These are phyloP conservation scores for Hypoxylon sp. DNA, from an alignment of 2,329 filamentous ascomycete species.

Conservation along the genomic window DNA sequence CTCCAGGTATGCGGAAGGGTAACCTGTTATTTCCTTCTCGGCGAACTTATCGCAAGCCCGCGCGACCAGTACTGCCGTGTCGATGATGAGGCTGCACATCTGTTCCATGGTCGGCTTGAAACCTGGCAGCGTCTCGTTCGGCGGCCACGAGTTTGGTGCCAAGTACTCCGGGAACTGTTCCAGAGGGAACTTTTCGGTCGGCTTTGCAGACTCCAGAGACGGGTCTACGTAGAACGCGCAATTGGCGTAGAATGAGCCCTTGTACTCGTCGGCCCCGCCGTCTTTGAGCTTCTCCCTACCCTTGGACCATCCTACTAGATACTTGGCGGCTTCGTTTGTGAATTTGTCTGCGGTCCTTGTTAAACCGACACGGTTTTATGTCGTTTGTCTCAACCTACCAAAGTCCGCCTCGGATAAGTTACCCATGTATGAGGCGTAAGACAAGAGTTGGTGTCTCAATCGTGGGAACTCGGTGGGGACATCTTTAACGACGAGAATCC, in stretches of 20 bases:
- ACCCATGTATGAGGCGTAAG: conserved; percentile 89
- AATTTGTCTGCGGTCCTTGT: conserved; percentile 57
- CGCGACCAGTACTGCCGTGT: conserved; percentile 88
- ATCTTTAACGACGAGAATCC: conserved; percentile 93
- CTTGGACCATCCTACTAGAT: conserved; percentile 80
- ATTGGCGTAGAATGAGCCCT: conserved; percentile 87
- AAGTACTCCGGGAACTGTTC: conserved; percentile 87
- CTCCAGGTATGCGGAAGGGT: conserved; percentile 83
- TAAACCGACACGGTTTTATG: conserved; percentile 1
- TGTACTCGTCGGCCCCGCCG: conserved; percentile 81
- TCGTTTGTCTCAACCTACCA: conserved; percentile 60
- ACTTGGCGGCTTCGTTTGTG: conserved; percentile 71
- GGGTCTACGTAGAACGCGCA: conserved; percentile 80
- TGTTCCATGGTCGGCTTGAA: conserved; percentile 79
- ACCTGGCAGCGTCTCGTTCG: conserved; percentile 73
- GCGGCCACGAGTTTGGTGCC: conserved; percentile 89
- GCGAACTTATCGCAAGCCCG: conserved; percentile 91
- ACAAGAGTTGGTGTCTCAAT: conserved; percentile 80
- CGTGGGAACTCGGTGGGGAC: conserved; percentile 77
- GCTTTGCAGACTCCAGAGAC: conserved; percentile 69
- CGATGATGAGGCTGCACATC: conserved; percentile 87
- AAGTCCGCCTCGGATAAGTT: conserved; percentile 79
- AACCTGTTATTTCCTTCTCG: conserved; percentile 79
- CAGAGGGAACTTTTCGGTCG: conserved; percentile 67
- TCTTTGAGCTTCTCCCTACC: conserved; percentile 85